Base-by-base conservation (phyloP, 768 basidiomycete genomes). In the Sutorius australiensis region DNA sequence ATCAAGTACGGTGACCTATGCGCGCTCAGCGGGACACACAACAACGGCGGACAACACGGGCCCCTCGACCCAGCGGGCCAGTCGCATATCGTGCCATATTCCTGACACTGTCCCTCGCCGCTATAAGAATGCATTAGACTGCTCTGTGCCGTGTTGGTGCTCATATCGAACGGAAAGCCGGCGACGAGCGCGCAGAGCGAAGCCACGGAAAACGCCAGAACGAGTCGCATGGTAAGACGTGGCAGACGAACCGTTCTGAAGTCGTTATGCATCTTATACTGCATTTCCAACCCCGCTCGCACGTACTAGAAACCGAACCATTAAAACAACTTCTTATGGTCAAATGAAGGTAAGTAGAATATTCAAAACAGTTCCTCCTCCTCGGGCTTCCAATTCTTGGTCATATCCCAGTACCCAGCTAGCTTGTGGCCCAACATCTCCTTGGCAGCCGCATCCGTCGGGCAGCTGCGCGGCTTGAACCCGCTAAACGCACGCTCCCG, bases 341-440 rank as follows among this genome's bases (percentile, higher is more conserved):
- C 24, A 27, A 37, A 47, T 5, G 21, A 10, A 24, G 21, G 31
- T 31, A 48, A 47, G 46, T 44, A 43, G 34, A 12, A 19, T 32
- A 48, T 28, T 28, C 17, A 13, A 17, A 83, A 81, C 61, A 84
- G 58, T 53, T 90, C 87, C 59, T 90, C 88, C 49, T 92, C 90
- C 68, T 89, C 86, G 5, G 83, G 79, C 67, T 82, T 89, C 82
- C 86, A 92, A 63, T 89, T 88, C 82, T 94, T 97, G 28, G 92
- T 85, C 70, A 90, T 81, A 68, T 98, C 95, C 95, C 95, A 98
- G 67, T 93, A 89, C 0, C 92, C 90, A 44, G 86, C 85, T 70
- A 93, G 68, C 77, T 85, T 92, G 53, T 82, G 79, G 1, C 95
- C 95, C 27, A 98, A 76, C 46, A 82, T 77, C 60, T 97, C 95